Base-by-base conservation (phyloP, 1,284 basidiomycete genomes). In the Athelia sp. region DNA sequence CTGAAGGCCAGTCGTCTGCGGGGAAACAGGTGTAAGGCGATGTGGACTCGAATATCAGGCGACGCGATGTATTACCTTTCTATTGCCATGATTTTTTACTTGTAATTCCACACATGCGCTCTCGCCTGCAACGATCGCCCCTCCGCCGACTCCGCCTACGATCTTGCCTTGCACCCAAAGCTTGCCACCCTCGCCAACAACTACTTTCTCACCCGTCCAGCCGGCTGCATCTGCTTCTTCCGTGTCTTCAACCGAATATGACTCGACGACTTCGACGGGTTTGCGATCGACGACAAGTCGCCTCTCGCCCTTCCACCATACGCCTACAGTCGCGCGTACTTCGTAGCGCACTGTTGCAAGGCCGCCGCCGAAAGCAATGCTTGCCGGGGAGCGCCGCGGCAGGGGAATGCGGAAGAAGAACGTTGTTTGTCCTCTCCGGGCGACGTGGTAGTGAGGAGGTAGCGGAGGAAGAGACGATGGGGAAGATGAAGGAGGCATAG, bases 21-120 rank as follows among this genome's bases (percentile, higher is more conserved):
- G 18, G 43, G 9, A 26, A 38, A 45, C 34, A 45, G 51, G 19
- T 52, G 50, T n/a, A 40, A 23, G 48, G n/a, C 40, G 49, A 47
- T 42, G 36, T 18, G 35, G 35, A 50, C 50, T 10, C 19, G 31
- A 18, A 44, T 13, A 29, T 8, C n/a, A 17, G 36, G 9, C n/a
- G 9, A 40, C 19, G 15, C 36, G 36, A n/a, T n/a, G 36, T 21
- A 21, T 6, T n/a, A 40, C 87, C 81, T 84, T 88, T 69, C 84
- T 86, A 45, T 67, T 66, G 0, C 87, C 86, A 60, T 88, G 84
- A 57, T 90, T 90, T 70, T 82, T 89, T 42, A 90, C 82, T 52
- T 84, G 80, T 45, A 90, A 64, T 56, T 89, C 83, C 35, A 90
- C 70, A 58, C 83, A 85, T 14, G 77, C 81, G 53, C 76, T 78